Evolutionary conservation across 495 filamentous ascomycete species (phyloP).

Genomic region (Tuber microsphaerosporum): DNA sequence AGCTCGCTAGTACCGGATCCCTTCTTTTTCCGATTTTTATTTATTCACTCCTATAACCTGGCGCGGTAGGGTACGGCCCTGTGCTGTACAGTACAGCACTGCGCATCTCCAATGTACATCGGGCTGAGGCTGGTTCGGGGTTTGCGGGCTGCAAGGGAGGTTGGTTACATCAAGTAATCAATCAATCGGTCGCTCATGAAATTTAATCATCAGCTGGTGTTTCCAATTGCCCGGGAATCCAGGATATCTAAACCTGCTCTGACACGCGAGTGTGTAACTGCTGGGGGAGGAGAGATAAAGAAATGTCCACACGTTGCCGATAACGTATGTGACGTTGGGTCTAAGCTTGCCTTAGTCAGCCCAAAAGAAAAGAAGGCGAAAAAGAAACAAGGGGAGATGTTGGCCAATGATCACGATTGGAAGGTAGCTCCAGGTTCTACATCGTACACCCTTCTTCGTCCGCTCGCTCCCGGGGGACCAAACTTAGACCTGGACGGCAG

Average conservation of each 20-base stretch:
- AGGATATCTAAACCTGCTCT: no score
- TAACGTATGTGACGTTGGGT: background rate
- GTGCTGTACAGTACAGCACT: background rate
- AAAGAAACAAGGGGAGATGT: background rate
- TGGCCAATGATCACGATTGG: background rate
- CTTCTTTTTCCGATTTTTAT: background rate
- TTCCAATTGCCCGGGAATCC: background rate
- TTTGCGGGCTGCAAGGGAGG: background rate
- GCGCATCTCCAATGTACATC: background rate
- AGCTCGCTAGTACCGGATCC: background rate
- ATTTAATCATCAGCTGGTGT: background rate
- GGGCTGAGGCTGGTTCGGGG: background rate
- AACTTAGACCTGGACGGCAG: background rate
- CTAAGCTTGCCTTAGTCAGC: background rate
- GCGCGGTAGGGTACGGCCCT: background rate
- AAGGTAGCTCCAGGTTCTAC: background rate
- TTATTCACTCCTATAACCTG: background rate
- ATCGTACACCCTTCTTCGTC: background rate
- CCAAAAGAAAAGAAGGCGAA: background rate
- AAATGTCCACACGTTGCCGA: background rate
- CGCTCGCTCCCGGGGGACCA: background rate
- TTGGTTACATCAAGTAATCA: background rate
- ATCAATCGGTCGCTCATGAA: background rate
- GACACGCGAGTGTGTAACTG: background rate
- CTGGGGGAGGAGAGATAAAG: background rate